These are phyloP conservation scores for Cantharellus cinnabarinus DNA, from an alignment of 768 basidiomycete genomes.

Conservation along the genomic window DNA sequence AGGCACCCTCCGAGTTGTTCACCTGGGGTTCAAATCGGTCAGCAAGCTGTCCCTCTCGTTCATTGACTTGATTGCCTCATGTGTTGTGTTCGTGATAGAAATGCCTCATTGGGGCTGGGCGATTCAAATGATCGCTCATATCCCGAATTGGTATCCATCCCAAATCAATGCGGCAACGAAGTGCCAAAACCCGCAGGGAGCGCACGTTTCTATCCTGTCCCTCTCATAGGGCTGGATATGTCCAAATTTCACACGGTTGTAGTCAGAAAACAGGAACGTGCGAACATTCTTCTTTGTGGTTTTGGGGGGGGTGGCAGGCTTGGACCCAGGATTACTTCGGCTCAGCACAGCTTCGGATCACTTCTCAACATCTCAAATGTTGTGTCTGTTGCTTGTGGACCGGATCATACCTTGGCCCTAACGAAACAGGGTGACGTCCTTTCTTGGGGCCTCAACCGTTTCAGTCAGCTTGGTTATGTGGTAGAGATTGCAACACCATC, in stretches of 20 bases:
- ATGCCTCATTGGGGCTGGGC: constrained; percentile 71
- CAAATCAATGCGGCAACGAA: constrained; percentile 7
- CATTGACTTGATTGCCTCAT: not conserved
- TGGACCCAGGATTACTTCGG: too few species aligned
- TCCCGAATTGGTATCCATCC: constrained; percentile 56
- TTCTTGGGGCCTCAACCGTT: constrained; percentile 82
- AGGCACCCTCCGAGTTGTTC: constrained; percentile 33
- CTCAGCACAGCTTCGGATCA: not conserved
- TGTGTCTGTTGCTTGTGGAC: constrained; percentile 53
- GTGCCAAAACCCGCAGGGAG: constrained; percentile 16
- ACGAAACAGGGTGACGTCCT: constrained; percentile 65
- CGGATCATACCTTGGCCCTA: constrained; percentile 83
- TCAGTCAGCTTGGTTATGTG: constrained; percentile 71
- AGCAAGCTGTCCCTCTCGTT: not conserved
- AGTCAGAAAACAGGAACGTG: constrained; percentile 49
- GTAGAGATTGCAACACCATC: constrained; percentile 29
- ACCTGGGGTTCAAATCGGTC: constrained; percentile 79
- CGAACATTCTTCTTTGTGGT: constrained; percentile 71
- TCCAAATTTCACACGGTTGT: constrained; percentile 78
- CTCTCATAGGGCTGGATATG: constrained; percentile 53
- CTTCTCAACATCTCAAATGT: not conserved
- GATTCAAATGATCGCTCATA: constrained; percentile 57
- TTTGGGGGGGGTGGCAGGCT: constrained; percentile 72
- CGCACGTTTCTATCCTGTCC: constrained; percentile 33
- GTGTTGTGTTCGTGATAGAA: constrained; percentile 23